These are phyloP conservation scores for Aspergillus bertholletiae DNA, from an alignment of 495 filamentous ascomycete genomes.

Conservation along the genomic window DNA sequence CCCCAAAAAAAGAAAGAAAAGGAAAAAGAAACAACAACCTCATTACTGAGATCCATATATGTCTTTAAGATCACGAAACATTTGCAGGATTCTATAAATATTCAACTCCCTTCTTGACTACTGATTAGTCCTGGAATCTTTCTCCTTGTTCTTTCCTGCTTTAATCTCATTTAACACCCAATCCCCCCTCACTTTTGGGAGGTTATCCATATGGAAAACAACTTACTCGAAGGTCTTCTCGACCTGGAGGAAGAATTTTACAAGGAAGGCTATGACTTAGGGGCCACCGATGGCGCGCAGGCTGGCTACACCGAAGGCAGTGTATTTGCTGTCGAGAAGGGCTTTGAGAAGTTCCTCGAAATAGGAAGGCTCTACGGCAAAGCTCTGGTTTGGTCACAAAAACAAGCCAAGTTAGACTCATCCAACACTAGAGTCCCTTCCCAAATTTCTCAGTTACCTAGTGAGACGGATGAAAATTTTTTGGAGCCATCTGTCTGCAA, in stretches of 20 bases:
- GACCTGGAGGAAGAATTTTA: conserved; percentile 83
- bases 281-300: conserved; percentile 69
- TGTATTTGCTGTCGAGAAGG: conserved; percentile 85
- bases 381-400: conserved; percentile 73
- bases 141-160: background rate
- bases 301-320: conserved; percentile 85
- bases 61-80: no score
- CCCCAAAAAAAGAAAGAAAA: no score
- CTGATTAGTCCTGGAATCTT: background rate
- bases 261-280: conserved; percentile 74
- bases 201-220: conserved; percentile 38
- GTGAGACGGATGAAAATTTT: conserved; percentile 12
- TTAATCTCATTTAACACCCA: no score
- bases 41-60: no score
- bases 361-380: conserved; percentile 80
- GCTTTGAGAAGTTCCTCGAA: conserved; percentile 84
- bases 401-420: conserved; percentile 37
- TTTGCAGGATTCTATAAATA: no score
- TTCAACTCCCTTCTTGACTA: no score
- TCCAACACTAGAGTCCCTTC: conserved; percentile 5
- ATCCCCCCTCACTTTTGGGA: background rate
- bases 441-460: conserved; percentile 3
- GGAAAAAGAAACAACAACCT: no score
- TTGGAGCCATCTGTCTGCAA: conserved; percentile 30
- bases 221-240: conserved; percentile 69